Percentiles rank a stretch among this genome's conserved stretches.
These are phyloP conservation scores for Amanita subjunquillea DNA, from an alignment of 768 basidiomycete genomes.

Conservation along the genomic window DNA sequence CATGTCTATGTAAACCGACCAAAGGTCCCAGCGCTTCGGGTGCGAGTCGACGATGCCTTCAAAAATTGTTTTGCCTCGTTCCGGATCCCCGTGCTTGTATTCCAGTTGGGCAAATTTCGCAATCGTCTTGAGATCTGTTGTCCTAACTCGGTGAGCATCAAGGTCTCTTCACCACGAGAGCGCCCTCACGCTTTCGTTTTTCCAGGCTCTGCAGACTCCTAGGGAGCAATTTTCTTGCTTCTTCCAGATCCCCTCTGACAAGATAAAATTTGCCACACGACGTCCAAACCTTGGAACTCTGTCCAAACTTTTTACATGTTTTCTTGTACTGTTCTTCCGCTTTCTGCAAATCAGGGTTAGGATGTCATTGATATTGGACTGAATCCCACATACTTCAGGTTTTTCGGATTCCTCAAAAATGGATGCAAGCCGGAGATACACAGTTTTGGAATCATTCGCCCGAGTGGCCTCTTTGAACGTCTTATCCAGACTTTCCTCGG, in stretches of 20 bases:
- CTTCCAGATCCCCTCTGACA: slow-evolving; percentile 60
- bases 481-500: slow-evolving; percentile 66
- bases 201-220: slow-evolving; percentile 85
- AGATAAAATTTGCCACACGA: slow-evolving; percentile 79
- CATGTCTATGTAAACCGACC: slow-evolving; percentile 97
- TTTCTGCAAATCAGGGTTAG: slow-evolving; percentile 37
- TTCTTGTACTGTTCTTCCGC: slow-evolving; percentile 88
- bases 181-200: slow-evolving; percentile 79
- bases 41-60: slow-evolving; percentile 96
- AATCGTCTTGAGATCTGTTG: slow-evolving; percentile 86
- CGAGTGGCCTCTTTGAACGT: slow-evolving; percentile 85
- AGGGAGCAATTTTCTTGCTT: slow-evolving; percentile 78
- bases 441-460: slow-evolving; percentile 86
- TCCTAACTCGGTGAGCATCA: background rate
- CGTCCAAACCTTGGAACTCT: slow-evolving; percentile 92
- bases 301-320: slow-evolving; percentile 89
- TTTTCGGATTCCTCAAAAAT: slow-evolving; percentile 84
- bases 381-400: slow-evolving; percentile 41
- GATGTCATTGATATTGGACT: background rate
- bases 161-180: background rate
- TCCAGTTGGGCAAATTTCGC: slow-evolving; percentile 92
- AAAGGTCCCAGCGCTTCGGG: slow-evolving; percentile 90
- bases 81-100: slow-evolving; percentile 88
- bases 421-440: slow-evolving; percentile 75
- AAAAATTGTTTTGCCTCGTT: slow-evolving; percentile 91